Conservation (phyloP, 441 rosid genomes). For the Eugenia klotzschiana region DNA sequence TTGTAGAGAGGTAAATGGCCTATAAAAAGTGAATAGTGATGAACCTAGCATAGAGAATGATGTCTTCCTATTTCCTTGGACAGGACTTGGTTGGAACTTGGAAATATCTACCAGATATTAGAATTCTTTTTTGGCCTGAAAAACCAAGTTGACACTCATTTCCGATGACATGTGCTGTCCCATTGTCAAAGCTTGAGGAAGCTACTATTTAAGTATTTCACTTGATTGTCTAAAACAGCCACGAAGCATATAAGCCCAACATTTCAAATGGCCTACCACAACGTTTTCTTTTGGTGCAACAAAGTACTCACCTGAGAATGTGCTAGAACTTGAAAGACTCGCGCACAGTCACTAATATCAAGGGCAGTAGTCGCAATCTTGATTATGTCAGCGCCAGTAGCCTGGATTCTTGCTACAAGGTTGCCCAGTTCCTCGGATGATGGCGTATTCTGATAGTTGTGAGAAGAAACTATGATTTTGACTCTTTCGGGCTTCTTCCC, state of each 20-base stretch:
- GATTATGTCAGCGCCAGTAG: conserved; percentile 32
- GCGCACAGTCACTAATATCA: conserved; percentile 26
- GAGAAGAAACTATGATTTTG: not conserved
- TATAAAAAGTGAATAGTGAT: not conserved
- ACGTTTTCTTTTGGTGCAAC: not conserved
- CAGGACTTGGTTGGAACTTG: not conserved
- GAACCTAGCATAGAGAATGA: not conserved
- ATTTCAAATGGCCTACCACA: not conserved
- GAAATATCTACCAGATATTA: not conserved
- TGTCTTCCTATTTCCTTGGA: not conserved
- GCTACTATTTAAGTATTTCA: not conserved
- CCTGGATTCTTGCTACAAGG: conserved; percentile 26
- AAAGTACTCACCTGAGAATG: conserved; percentile 23
- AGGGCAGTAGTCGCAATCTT: conserved; percentile 26
- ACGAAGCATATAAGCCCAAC: not conserved
- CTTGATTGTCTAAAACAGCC: not conserved
- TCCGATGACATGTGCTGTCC: not conserved
- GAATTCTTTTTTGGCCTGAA: not conserved
- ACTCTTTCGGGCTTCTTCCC: not conserved
- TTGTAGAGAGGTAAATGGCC: not conserved
- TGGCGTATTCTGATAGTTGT: conserved; percentile 3
- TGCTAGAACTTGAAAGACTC: conserved; percentile 23
- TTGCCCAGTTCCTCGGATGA: conserved; percentile 27
- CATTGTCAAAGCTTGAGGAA: not conserved
- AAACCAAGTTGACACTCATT: not conserved